Conservation (phyloP, 345 rosid species). For the Tarenaya hassleriana region DNA sequence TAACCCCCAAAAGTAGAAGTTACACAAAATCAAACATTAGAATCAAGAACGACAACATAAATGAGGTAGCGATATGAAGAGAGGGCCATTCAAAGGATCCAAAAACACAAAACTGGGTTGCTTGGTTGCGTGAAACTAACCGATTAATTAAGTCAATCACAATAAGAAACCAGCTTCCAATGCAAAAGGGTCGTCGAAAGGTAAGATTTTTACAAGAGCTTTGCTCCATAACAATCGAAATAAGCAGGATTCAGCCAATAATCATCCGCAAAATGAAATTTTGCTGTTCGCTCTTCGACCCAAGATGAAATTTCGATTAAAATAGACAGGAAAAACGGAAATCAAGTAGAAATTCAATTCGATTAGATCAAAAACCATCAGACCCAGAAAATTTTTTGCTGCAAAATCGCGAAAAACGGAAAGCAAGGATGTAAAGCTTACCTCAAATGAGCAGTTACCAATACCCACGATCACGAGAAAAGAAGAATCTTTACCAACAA, state of each 20-base stretch:
- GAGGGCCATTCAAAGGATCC: neutral
- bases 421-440: conserved; percentile 19
- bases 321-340: too few species aligned
- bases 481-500: conserved; percentile 27
- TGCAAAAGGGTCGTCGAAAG: conserved; percentile 17
- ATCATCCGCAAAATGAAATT: neutral
- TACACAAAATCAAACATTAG: neutral
- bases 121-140: conserved; percentile 16
- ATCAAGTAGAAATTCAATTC: too few species aligned
- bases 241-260: neutral
- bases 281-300: too few species aligned
- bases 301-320: too few species aligned
- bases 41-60: conserved; percentile 6
- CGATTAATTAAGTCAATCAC: neutral
- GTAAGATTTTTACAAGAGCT: conserved; percentile 8
- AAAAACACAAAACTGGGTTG: conserved; percentile 7
- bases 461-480: conserved; percentile 27
- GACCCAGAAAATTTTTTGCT: conserved; percentile 5
- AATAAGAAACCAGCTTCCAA: too few species aligned
- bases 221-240: neutral
- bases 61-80: conserved; percentile 1
- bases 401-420: neutral
- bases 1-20: neutral
- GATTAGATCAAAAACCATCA: conserved; percentile 5
- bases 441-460: conserved; percentile 33